phyloP scores from a whole-genome alignment of 2,329 filamentous ascomycete genomes.

The Botrytis sinoallii region DNA sequence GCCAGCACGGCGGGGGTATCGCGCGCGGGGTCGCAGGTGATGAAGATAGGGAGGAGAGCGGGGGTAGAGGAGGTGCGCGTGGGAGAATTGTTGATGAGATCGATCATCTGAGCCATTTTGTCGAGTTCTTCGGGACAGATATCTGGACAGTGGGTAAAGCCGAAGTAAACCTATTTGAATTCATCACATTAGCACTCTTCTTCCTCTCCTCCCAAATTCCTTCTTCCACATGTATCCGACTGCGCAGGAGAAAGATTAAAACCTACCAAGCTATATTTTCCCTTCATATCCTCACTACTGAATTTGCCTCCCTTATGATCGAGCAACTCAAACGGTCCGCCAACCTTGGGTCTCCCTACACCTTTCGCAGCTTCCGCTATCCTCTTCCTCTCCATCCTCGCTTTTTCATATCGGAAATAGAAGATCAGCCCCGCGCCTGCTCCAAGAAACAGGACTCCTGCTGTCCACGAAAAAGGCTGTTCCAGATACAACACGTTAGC shows the following conservation, averaged over 20 bases:
- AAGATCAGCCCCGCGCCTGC: conserved; percentile 75
- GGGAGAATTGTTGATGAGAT: conserved; percentile 54
- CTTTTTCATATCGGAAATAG: conserved; percentile 94
- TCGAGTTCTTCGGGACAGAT: conserved; percentile 99
- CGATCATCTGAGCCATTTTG: conserved; percentile 97
- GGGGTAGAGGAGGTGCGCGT: conserved; percentile 46
- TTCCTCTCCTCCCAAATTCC: too few species aligned
- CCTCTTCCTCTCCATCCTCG: conserved; percentile 81
- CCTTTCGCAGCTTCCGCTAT: conserved; percentile 92
- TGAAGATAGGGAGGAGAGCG: conserved; percentile 66
- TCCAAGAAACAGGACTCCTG: conserved; percentile 78
- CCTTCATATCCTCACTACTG: conserved; percentile 77
- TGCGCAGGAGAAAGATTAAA: background rate
- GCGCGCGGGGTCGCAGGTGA: conserved; percentile 90
- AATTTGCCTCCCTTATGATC: conserved; percentile 80
- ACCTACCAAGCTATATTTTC: conserved; percentile 75
- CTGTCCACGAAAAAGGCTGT: conserved; percentile 90
- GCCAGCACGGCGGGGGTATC: conserved; percentile 84
- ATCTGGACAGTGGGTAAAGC: conserved; percentile 96
- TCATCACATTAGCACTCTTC: background rate
- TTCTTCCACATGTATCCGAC: too few species aligned
- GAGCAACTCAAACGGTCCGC: conserved; percentile 76
- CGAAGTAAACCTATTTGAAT: conserved; percentile 78
- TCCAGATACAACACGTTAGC: background rate
- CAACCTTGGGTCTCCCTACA: conserved; percentile 88